phyloP scores from a whole-genome alignment of 768 basidiomycete genomes.

The Suillus clintonianus region DNA sequence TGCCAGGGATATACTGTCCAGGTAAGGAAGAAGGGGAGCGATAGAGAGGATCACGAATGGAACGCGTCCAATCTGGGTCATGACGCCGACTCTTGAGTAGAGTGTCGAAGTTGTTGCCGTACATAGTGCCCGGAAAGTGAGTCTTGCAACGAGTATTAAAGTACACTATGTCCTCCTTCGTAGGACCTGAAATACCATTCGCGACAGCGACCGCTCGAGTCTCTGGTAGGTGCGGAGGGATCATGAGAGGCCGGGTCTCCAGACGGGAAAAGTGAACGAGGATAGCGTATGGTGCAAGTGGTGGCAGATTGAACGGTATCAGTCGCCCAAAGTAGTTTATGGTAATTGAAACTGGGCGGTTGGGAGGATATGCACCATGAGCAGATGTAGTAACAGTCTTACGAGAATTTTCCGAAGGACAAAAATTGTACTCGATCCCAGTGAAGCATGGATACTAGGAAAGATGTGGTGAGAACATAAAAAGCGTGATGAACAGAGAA shows the following conservation, averaged over 20 bases:
- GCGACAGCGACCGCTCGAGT: conserved; percentile 37
- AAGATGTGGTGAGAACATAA: conserved; percentile 12
- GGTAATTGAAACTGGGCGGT: conserved; percentile 29
- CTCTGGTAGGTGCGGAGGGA: conserved; percentile 44
- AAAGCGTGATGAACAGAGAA: conserved; percentile 6
- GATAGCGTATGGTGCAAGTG: conserved; percentile 47
- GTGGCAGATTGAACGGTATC: conserved; percentile 37
- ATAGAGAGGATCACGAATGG: conserved; percentile 9
- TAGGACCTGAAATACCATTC: conserved; percentile 40
- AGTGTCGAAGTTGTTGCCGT: conserved; percentile 18
- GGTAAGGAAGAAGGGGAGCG: conserved; percentile 3
- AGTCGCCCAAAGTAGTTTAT: conserved; percentile 47
- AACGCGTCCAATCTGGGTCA: conserved; percentile 33
- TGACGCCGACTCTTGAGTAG: conserved; percentile 30
- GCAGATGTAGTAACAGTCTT: conserved; percentile 15
- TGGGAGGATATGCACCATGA: conserved; percentile 30
- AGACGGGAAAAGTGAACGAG: conserved; percentile 48
- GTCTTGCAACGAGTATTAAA: conserved; percentile 47
- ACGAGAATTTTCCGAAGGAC: conserved; percentile 14
- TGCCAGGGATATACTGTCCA: conserved; percentile 42
- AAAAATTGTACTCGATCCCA: conserved; percentile 37
- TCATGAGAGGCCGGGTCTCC: conserved; percentile 34
- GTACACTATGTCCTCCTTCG: conserved; percentile 46
- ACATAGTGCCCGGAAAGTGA: conserved; percentile 29
- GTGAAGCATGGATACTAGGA: conserved; percentile 40